phyloP scores from a whole-genome alignment of 2,329 filamentous ascomycete species.

The Aureobasidium sp. region DNA sequence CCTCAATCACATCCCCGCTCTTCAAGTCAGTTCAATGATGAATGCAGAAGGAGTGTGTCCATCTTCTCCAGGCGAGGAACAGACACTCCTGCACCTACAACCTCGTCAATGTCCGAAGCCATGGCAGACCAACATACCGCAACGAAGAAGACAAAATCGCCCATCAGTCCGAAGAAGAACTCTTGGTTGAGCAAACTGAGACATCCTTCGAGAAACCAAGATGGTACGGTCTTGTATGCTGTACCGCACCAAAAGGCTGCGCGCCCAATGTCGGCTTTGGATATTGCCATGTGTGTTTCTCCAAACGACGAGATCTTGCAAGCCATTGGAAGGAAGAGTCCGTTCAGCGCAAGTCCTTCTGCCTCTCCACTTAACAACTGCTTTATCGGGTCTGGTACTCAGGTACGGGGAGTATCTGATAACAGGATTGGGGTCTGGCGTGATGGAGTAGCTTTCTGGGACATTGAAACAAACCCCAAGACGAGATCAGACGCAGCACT shows the following conservation, averaged over 20 bases:
- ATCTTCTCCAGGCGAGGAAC: slow-evolving; percentile 29
- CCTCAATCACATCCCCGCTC: not conserved
- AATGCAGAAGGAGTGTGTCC: slow-evolving; percentile 22
- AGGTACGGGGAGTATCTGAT: slow-evolving; percentile 15
- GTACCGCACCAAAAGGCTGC: slow-evolving; percentile 22
- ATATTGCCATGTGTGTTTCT: slow-evolving; percentile 29
- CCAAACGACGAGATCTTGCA: slow-evolving; percentile 32
- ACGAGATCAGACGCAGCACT: slow-evolving; percentile 7
- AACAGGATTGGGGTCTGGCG: slow-evolving; percentile 35
- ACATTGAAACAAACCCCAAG: slow-evolving; percentile 10
- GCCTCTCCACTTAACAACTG: slow-evolving; percentile 8
- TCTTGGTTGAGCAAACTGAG: slow-evolving; percentile 7
- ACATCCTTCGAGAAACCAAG: not conserved
- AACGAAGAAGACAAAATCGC: not conserved
- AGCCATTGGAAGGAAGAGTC: slow-evolving; percentile 21
- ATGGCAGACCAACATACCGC: not conserved
- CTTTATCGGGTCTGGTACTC: slow-evolving; percentile 9
- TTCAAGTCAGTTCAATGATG: not conserved
- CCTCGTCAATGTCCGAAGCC: slow-evolving; percentile 16
- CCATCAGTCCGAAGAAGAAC: slow-evolving; percentile 12
- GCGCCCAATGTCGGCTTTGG: slow-evolving; percentile 22
- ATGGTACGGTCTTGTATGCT: slow-evolving; percentile 22
- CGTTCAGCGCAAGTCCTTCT: slow-evolving; percentile 13
- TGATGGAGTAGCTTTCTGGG: slow-evolving; percentile 36
- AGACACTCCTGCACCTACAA: slow-evolving; percentile 18